A percentile compares a stretch with the other conserved stretches of the same genome.
phyloP scores from a whole-genome alignment of 2,329 filamentous ascomycete species.

The Magnaporthales sp. region DNA sequence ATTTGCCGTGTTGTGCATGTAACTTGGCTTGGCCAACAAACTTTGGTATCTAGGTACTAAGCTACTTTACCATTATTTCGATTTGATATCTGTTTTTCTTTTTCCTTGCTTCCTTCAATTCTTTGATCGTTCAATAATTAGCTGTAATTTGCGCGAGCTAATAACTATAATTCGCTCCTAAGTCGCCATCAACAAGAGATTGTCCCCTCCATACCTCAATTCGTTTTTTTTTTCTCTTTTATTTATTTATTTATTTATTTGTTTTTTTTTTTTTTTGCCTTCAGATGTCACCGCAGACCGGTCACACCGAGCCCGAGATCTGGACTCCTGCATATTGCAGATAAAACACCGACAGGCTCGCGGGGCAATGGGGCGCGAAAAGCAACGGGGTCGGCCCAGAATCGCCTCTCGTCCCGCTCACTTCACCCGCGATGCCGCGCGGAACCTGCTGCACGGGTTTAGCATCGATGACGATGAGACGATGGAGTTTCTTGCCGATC shows the following conservation, averaged over 20 bases:
- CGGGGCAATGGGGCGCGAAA: not conserved
- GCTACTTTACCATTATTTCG: too few species aligned
- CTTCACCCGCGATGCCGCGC: slow-evolving; percentile 10
- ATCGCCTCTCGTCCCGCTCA: not conserved
- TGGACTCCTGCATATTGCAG: not conserved
- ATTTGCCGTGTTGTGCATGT: not conserved
- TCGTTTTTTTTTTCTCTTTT: not conserved
- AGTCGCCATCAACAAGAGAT: not conserved
- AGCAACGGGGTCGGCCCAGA: not conserved
- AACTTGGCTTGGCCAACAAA: too few species aligned
- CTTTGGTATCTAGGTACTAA: too few species aligned
- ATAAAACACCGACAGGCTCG: not conserved
- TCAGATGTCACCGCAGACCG: not conserved
- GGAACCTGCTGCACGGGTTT: slow-evolving; percentile 24
- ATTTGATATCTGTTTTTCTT: too few species aligned
- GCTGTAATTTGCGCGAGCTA: not conserved
- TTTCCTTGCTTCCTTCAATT: not conserved
- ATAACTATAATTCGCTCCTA: not conserved
- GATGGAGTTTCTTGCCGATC: slow-evolving; percentile 16
- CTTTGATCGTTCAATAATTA: too few species aligned
- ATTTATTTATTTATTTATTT: not conserved
- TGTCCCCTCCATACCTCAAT: not conserved
- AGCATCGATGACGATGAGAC: slow-evolving; percentile 17
- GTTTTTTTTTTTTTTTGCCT: not conserved
- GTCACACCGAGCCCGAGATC: too few species aligned